A percentile compares a stretch with the other conserved stretches of the same genome.
Evolutionary conservation across 345 rosid species (phyloP).

Genomic region (Brassica rapa): DNA sequence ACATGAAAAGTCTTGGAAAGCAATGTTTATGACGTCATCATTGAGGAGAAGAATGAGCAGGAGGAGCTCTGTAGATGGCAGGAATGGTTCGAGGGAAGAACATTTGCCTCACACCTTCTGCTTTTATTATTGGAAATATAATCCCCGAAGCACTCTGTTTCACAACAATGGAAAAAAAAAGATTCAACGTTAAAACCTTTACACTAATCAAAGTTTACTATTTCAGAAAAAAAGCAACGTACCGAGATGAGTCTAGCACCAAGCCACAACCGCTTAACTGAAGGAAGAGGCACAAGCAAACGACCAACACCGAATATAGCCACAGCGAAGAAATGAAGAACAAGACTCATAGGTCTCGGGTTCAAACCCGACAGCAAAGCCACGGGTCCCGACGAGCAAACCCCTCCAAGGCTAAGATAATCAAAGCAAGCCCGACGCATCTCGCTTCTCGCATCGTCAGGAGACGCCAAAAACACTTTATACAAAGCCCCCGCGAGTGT

Average conservation of each 20-base stretch:
- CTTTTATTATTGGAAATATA: constrained; percentile 54
- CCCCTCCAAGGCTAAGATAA: constrained; percentile 59
- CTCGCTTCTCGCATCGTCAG: constrained; percentile 53
- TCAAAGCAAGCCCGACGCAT: constrained; percentile 62
- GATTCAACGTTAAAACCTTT: neutral
- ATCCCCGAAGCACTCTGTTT: constrained; percentile 55
- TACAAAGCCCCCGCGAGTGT: constrained; percentile 59
- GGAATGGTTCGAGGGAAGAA: constrained; percentile 52
- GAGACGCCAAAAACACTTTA: constrained; percentile 53
- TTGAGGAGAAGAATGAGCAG: constrained; percentile 25
- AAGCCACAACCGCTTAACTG: constrained; percentile 47
- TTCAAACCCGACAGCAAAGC: constrained; percentile 60
- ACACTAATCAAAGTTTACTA: neutral
- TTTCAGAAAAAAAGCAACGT: constrained; percentile 4
- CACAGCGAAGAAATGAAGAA: constrained; percentile 58
- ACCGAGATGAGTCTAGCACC: constrained; percentile 56
- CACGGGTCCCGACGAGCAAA: constrained; percentile 51
- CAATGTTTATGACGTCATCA: neutral
- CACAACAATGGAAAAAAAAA: neutral
- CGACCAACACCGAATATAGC: constrained; percentile 60
- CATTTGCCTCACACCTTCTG: constrained; percentile 60
- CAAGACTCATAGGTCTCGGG: constrained; percentile 51
- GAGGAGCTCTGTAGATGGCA: constrained; percentile 53
- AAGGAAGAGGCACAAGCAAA: constrained; percentile 56
- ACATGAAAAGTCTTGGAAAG: neutral